A percentile compares a stretch with the other conserved stretches of the same genome.
Evolutionary conservation across 495 filamentous ascomycete genomes (phyloP).

Genomic region (Niebla homalea): DNA sequence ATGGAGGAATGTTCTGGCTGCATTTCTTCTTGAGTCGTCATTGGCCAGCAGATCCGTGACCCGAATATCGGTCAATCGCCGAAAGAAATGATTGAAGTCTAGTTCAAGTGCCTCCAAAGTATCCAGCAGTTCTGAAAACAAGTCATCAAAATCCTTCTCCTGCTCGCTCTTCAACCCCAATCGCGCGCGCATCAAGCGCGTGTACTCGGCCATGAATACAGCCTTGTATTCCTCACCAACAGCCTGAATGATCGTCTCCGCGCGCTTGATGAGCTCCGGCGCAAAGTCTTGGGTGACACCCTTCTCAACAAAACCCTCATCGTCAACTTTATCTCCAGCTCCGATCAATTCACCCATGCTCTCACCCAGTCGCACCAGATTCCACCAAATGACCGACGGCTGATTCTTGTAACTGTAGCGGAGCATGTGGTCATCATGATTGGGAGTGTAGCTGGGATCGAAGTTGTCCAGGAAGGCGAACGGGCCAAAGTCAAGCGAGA

Average conservation of each 20-base stretch:
- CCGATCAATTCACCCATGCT: slow-evolving; percentile 82
- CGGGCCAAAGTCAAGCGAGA: slow-evolving; percentile 87
- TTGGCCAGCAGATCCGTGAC: slow-evolving; percentile 44
- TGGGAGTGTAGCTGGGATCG: slow-evolving; percentile 86
- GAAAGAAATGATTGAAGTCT: slow-evolving; percentile 89
- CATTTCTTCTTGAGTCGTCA: slow-evolving; percentile 40
- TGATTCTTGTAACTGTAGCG: slow-evolving; percentile 91
- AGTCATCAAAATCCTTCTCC: slow-evolving; percentile 57
- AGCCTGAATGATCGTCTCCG: slow-evolving; percentile 65
- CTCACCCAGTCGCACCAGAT: slow-evolving; percentile 83
- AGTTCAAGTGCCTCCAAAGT: slow-evolving; percentile 64
- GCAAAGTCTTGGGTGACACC: slow-evolving; percentile 57
- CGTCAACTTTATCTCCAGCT: slow-evolving; percentile 52
- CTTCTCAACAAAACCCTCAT: slow-evolving; percentile 49
- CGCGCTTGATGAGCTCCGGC: slow-evolving; percentile 57
- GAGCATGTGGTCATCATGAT: slow-evolving; percentile 82
- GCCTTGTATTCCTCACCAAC: slow-evolving; percentile 74
- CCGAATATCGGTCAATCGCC: slow-evolving; percentile 48
- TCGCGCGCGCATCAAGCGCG: slow-evolving; percentile 59
- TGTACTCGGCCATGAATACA: slow-evolving; percentile 78
- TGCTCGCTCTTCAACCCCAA: slow-evolving; percentile 57
- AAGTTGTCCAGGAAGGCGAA: slow-evolving; percentile 97
- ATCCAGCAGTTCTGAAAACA: slow-evolving; percentile 74
- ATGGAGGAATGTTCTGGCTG: slow-evolving; percentile 58
- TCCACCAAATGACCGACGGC: slow-evolving; percentile 97